Base-by-base conservation (phyloP, 2,329 filamentous ascomycete species). In the Aureobasidium sp. region DNA sequence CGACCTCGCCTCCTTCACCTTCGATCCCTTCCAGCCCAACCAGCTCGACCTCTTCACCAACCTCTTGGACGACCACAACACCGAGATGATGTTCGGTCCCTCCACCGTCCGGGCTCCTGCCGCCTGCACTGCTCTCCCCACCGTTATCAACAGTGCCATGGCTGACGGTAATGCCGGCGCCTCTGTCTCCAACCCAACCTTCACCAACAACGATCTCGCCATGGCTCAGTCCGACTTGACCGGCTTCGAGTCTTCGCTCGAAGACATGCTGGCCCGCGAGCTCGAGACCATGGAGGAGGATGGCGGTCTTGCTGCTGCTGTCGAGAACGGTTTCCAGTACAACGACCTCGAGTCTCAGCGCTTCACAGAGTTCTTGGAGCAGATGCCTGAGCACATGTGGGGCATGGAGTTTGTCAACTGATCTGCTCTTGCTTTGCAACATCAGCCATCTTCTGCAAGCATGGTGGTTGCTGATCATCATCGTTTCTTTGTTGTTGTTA, bases 311-410 rank as follows among this genome's bases (percentile, higher is more conserved):
- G 59, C 37, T 19, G n/a, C 15, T 24, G 48, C 48, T 11, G 39
- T n/a, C n/a, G 48, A 45, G 2, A 45, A 56, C 6, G 60, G 60
- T 24, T 42, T 45, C 42, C 33, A 47, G 27, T 59, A 62, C 52
- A 59, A 57, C 27, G 44, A 58, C 35, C 29, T 57, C 22, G 61
- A 59, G 61, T 49, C 61, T 40, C 52, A 58, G 53, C 61, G 61
- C 37, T 62, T 62, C 39, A 57, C 52, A 31, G 54, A 59, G 35
- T 58, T 62, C 27, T 29, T 62, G 24, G 61, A 58, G 44, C 52
- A 62, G 37, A 62, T 62, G 61, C 61, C 61, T 19, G 52, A 62
- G 52, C 52, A 62, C 35, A 59, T 58, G 61, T 62, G 61, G 61
- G 61, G 52, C 37, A 58, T 59, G 52, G 54, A 62, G 45, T 62